Percentiles rank a stretch among this genome's conserved stretches.
Evolutionary conservation across 176 grass and related monocot genomes (phyloP).

Genomic region (Carex cristatella): DNA sequence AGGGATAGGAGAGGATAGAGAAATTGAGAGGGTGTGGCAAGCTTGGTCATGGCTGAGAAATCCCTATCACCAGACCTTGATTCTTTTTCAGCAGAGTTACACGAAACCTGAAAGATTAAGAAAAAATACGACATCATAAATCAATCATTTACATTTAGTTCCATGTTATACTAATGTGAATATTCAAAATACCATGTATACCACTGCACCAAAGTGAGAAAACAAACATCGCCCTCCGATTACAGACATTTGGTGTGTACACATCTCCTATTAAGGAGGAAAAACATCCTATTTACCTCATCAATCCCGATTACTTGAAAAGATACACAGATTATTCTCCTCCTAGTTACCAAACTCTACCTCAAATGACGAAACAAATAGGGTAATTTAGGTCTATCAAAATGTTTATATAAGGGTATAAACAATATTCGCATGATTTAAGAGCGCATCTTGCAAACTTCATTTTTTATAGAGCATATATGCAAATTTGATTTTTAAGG

Average conservation of each 20-base stretch:
- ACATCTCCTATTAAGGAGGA: not conserved
- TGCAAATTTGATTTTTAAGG: not conserved
- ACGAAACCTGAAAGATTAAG: conserved; percentile 31
- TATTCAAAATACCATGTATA: not conserved
- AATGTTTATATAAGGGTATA: not conserved
- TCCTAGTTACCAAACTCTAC: not conserved
- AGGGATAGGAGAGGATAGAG: conserved; percentile 8
- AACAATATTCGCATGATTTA: not conserved
- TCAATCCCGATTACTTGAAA: not conserved
- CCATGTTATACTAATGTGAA: not conserved
- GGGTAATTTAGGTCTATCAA: not conserved
- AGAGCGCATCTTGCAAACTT: not conserved
- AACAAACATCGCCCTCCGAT: not conserved
- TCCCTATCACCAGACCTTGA: not conserved
- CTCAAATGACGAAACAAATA: not conserved
- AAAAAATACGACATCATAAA: not conserved
- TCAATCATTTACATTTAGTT: not conserved
- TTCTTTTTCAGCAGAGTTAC: conserved; percentile 7
- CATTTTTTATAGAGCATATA: not conserved
- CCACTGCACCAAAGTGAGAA: not conserved
- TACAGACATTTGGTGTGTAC: not conserved
- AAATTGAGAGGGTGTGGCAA: conserved; percentile 26
- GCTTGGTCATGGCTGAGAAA: conserved; percentile 42
- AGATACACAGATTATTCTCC: not conserved
- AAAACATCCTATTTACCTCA: not conserved